Conservation (phyloP, 768 basidiomycete genomes). For the Boletus barrowsii region DNA sequence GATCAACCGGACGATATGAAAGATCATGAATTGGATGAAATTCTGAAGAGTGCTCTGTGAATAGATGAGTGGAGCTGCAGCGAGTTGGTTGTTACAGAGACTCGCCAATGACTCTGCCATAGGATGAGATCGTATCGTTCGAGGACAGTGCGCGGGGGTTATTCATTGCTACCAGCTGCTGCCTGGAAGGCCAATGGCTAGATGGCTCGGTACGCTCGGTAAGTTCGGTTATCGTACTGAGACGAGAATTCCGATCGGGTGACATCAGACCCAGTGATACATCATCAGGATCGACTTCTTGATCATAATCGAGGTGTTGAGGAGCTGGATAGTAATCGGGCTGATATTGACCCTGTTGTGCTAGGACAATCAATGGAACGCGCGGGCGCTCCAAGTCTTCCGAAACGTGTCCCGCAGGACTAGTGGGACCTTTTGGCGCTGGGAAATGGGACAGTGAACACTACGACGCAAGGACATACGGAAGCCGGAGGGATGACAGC, state of each 20-base stretch:
- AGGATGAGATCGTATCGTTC: slow-evolving; percentile 48
- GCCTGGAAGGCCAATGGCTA: slow-evolving; percentile 44
- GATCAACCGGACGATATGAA: slow-evolving; percentile 36
- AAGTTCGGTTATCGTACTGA: slow-evolving; percentile 66
- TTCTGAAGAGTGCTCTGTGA: slow-evolving; percentile 18
- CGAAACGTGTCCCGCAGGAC: slow-evolving; percentile 19
- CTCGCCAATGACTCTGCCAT: slow-evolving; percentile 62
- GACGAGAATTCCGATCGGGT: slow-evolving; percentile 32
- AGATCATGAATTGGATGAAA: slow-evolving; percentile 2
- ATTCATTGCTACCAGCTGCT: slow-evolving; percentile 38
- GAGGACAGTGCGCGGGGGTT: slow-evolving; percentile 38
- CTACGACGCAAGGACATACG: slow-evolving; percentile 10
- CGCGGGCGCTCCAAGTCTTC: slow-evolving; percentile 41
- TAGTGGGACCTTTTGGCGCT: slow-evolving; percentile 21
- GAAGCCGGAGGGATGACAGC: slow-evolving; percentile 24
- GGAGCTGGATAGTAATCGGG: slow-evolving; percentile 26
- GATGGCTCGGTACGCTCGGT: slow-evolving; percentile 65
- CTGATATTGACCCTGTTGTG: slow-evolving; percentile 49
- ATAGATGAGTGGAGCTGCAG: slow-evolving; percentile 4
- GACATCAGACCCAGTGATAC: slow-evolving; percentile 34
- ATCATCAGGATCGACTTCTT: slow-evolving; percentile 25
- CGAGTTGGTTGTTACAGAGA: not conserved
- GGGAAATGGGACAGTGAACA: slow-evolving; percentile 15
- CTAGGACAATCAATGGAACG: slow-evolving; percentile 58
- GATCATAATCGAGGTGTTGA: slow-evolving; percentile 20